These are phyloP conservation scores for Nemania sp. DNA, from an alignment of 2,329 filamentous ascomycete species.

Conservation along the genomic window DNA sequence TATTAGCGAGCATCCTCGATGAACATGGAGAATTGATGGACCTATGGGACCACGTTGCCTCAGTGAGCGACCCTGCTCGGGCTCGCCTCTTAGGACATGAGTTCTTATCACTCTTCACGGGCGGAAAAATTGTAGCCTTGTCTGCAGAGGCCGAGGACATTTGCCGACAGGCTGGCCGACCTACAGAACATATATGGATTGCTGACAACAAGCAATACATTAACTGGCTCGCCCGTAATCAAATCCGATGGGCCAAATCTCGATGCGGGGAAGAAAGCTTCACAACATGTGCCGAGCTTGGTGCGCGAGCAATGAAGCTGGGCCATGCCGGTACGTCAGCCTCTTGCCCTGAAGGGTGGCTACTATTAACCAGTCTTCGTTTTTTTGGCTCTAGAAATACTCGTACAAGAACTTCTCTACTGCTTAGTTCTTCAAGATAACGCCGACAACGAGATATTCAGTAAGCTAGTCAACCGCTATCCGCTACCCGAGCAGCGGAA, in stretches of 20 bases:
- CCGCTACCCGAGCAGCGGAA: constrained; percentile 51
- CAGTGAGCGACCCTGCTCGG: constrained; percentile 30
- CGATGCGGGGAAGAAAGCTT: constrained; percentile 43
- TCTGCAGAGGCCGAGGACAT: constrained; percentile 60
- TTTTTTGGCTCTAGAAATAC: constrained; percentile 43
- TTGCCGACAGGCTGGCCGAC: constrained; percentile 45
- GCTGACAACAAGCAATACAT: constrained; percentile 67
- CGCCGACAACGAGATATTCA: constrained; percentile 34
- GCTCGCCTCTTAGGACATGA: constrained; percentile 47
- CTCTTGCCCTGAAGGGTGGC: background rate
- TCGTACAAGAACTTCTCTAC: constrained; percentile 43
- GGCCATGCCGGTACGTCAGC: constrained; percentile 68
- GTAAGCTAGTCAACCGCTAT: constrained; percentile 43
- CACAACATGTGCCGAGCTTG: constrained; percentile 52
- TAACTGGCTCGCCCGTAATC: constrained; percentile 71
- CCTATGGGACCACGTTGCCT: constrained; percentile 34
- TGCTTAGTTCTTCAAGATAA: constrained; percentile 33
- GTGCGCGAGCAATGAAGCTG: constrained; percentile 67
- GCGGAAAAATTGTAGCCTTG: constrained; percentile 55
- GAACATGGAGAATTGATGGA: constrained; percentile 38
- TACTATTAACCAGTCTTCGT: constrained; percentile 1
- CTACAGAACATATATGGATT: constrained; percentile 58
- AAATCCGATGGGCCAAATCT: constrained; percentile 52
- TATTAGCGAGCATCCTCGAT: constrained; percentile 49
- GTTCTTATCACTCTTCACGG: constrained; percentile 52